Base-by-base conservation (phyloP, 2,329 filamentous ascomycete genomes). In the Epichloe festucae region DNA sequence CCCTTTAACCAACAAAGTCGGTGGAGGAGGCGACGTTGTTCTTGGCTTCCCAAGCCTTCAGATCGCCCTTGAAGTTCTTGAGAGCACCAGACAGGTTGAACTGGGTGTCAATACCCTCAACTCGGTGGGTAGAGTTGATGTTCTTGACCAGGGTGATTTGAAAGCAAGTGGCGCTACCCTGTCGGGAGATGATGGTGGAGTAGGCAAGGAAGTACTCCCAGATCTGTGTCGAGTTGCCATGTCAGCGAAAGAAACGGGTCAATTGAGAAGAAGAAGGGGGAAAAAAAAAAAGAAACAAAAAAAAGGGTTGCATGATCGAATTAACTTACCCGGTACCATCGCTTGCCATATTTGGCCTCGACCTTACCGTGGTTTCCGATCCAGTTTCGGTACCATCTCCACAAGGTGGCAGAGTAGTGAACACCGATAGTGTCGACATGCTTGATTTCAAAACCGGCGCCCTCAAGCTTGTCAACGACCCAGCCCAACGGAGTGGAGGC, bases 321-420 rank as follows among this genome's bases (percentile, higher is more conserved):
- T 23, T n/a, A 50, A 57, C 85, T 74, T 78, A 90, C 87, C 69
- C 91, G 84, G 81, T 87, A 98, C 93, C 93, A 98, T 65, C 87
- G 79, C 65, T 85, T 83, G 63, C 93, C 93, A 66, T 97, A 97
- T 78, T 96, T 97, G 65, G 87, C 89, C 70, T 86, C 81, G 55
- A 96, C 87, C 75, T 95, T 94, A 53, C 95, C 88, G 60, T 79
- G 77, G 78, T 97, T 97, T 71, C 77, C 89, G 68, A 96, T 79
- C 93, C 93, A 97, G 79, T 97, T 97, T 59, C 93, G 80, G 77
- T 97, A 97, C 93, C 93, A 97, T 65, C 87, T 81, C 93, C 93
- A 97, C 56, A 98, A 75, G 31, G 93, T 97, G 49, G 89, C 89
- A 48, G 89, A 95, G 74, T 96, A 97, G 76, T 97, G 93, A 43